phyloP scores from a whole-genome alignment of 2,329 filamentous ascomycete genomes.

The Exophiala lecanii-corni region DNA sequence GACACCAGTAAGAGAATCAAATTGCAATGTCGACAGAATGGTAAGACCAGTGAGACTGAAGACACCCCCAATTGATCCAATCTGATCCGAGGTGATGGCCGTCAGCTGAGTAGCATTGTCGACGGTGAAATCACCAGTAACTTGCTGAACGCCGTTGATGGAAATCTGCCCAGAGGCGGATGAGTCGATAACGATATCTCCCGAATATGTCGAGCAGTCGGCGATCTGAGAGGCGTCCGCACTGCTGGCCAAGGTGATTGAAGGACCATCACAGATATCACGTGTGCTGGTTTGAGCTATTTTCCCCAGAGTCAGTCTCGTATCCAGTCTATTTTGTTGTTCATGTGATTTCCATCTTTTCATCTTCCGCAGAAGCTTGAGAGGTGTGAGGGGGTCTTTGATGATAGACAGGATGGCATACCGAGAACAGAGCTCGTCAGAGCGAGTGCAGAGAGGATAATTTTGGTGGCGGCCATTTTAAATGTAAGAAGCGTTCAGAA shows the following conservation, averaged over 20 bases:
- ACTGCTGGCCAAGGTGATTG: slow-evolving; percentile 53
- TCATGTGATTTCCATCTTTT: slow-evolving; percentile 1
- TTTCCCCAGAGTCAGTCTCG: too few relatives aligned
- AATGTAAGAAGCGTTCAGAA: slow-evolving; percentile 17
- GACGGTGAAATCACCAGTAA: slow-evolving; percentile 53
- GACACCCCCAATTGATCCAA: slow-evolving; percentile 62
- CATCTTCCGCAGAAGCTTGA: background rate
- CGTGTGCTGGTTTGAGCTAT: slow-evolving; percentile 16
- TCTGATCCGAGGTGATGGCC: slow-evolving; percentile 55
- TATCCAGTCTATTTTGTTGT: slow-evolving; percentile 5
- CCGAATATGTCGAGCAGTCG: slow-evolving; percentile 64
- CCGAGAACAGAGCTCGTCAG: slow-evolving; percentile 49
- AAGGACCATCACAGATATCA: slow-evolving; percentile 21
- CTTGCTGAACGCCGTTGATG: slow-evolving; percentile 55
- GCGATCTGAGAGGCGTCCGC: slow-evolving; percentile 59
- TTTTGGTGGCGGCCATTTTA: slow-evolving; percentile 51
- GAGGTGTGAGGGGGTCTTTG: background rate
- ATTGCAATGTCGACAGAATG: slow-evolving; percentile 61
- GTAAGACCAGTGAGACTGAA: slow-evolving; percentile 68
- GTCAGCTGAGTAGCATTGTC: slow-evolving; percentile 58
- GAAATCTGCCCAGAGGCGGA: slow-evolving; percentile 54
- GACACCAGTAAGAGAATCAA: slow-evolving; percentile 62
- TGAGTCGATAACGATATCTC: slow-evolving; percentile 61
- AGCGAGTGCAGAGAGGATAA: slow-evolving; percentile 54
- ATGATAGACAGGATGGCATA: slow-evolving; percentile 27